phyloP scores from a whole-genome alignment of 139 green algal genomes.

The Chlorella sp. region DNA sequence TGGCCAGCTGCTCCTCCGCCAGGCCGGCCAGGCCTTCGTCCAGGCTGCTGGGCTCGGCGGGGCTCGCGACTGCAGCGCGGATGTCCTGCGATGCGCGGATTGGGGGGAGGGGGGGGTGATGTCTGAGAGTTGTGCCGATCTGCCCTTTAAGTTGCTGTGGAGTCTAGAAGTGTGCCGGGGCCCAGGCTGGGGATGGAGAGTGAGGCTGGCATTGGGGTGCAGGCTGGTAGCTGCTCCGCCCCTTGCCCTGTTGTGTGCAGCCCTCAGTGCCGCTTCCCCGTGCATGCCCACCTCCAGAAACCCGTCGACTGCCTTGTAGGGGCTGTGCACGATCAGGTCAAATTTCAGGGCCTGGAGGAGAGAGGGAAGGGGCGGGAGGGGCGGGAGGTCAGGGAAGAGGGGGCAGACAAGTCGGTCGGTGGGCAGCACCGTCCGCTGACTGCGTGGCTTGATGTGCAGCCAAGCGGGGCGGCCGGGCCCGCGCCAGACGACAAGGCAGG shows the following conservation, averaged over 20 bases:
- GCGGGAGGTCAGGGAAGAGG: not conserved
- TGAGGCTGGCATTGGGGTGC: too few relatives aligned
- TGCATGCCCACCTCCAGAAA: conserved; percentile 44
- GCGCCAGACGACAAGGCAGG: too few relatives aligned
- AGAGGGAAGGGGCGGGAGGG: not conserved
- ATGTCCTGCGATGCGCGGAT: not conserved
- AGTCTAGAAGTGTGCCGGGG: too few relatives aligned
- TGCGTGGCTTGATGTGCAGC: too few relatives aligned
- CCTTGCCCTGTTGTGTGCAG: not conserved
- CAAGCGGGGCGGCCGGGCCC: too few relatives aligned
- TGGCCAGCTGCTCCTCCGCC: conserved; percentile 16
- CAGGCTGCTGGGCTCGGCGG: not conserved
- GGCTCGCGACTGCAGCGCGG: not conserved
- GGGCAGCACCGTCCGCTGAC: too few relatives aligned
- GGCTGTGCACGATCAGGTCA: conserved; percentile 78
- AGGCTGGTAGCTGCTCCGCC: too few relatives aligned
- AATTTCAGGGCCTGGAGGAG: conserved; percentile 72
- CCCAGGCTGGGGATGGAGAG: too few relatives aligned
- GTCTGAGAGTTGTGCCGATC: too few relatives aligned
- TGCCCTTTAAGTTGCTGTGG: too few relatives aligned
- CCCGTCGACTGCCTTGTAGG: conserved; percentile 65
- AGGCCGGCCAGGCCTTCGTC: not conserved
- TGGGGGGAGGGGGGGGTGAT: too few relatives aligned
- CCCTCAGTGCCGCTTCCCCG: not conserved
- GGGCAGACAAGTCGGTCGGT: too few relatives aligned